Conservation (phyloP, 83 land plant genomes). For the Picea abies region DNA sequence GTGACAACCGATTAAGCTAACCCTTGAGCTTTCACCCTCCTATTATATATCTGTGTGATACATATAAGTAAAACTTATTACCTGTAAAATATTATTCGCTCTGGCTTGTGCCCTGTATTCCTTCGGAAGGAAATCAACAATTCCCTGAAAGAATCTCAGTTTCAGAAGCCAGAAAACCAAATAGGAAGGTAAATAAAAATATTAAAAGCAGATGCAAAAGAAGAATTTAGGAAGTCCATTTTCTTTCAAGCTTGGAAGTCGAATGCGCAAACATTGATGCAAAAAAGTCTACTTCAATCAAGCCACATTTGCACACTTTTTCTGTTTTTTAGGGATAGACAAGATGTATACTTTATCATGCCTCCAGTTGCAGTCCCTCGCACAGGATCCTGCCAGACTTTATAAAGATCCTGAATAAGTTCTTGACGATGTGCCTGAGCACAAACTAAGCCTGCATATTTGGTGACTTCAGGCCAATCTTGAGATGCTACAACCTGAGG, state of each 20-base stretch:
- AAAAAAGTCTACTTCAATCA: too few species aligned
- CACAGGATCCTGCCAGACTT: constrained; percentile 75
- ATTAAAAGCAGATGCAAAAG: neutral
- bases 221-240: neutral
- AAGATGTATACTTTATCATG: constrained; percentile 73
- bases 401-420: constrained; percentile 86
- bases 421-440: constrained; percentile 98
- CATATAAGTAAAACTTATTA: neutral
- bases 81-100: constrained; percentile 77
- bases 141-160: constrained; percentile 41
- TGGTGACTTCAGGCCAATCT: constrained; percentile 98
- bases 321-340: neutral
- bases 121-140: constrained; percentile 62
- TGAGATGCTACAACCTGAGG: constrained; percentile 98
- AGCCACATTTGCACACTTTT: too few species aligned
- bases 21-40: neutral
- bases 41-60: too few species aligned
- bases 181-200: neutral
- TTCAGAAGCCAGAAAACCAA: neutral
- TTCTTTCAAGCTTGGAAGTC: neutral
- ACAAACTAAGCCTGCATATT: constrained; percentile 95
- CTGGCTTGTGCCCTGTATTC: constrained; percentile 71
- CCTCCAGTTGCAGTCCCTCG: constrained; percentile 68
- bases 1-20: too few species aligned
- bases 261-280: neutral